Percentiles rank a stretch among this genome's conserved stretches.
phyloP scores from a whole-genome alignment of 352 stramenopile genomes.

The Phytophthora agathidicida region DNA sequence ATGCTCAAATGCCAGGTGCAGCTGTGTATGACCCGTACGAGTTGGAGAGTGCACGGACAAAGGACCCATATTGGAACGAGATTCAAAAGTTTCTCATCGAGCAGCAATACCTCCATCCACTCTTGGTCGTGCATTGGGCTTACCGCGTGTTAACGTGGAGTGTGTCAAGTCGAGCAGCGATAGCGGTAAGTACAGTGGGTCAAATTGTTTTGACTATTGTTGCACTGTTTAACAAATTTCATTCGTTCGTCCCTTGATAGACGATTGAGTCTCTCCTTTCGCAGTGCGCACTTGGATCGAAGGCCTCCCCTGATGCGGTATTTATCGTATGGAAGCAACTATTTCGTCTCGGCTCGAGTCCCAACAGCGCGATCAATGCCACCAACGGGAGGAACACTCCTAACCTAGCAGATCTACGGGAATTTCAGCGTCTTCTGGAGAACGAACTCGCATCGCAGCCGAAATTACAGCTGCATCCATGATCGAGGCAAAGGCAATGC shows the following conservation, averaged over 20 bases:
- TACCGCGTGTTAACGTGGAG: conserved; percentile 75
- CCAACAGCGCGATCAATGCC: neutral
- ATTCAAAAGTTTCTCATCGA: conserved; percentile 71
- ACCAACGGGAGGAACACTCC: conserved; percentile 18
- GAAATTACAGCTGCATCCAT: conserved; percentile 55
- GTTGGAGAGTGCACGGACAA: conserved; percentile 68
- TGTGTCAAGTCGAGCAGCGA: conserved; percentile 56
- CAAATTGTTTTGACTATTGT: neutral
- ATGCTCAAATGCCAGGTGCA: conserved; percentile 7
- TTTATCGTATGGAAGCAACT: conserved; percentile 70
- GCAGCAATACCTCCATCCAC: conserved; percentile 65
- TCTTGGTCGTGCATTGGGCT: conserved; percentile 70
- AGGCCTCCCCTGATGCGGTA: conserved; percentile 52
- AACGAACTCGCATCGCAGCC: conserved; percentile 56
- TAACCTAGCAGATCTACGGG: conserved; percentile 19
- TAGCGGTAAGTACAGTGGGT: conserved; percentile 44
- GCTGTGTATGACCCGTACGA: conserved; percentile 65
- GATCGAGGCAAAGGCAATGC: conserved; percentile 19
- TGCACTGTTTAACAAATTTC: neutral
- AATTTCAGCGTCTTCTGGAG: conserved; percentile 52
- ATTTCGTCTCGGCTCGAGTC: conserved; percentile 47
- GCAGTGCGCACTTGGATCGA: conserved; percentile 60
- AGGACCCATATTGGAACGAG: conserved; percentile 83
- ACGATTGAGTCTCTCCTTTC: conserved; percentile 69
- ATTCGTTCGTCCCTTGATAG: conserved; percentile 30